Evolutionary conservation across 2,329 filamentous ascomycete genomes (phyloP).

Genomic region (Lachnellula occidentalis): DNA sequence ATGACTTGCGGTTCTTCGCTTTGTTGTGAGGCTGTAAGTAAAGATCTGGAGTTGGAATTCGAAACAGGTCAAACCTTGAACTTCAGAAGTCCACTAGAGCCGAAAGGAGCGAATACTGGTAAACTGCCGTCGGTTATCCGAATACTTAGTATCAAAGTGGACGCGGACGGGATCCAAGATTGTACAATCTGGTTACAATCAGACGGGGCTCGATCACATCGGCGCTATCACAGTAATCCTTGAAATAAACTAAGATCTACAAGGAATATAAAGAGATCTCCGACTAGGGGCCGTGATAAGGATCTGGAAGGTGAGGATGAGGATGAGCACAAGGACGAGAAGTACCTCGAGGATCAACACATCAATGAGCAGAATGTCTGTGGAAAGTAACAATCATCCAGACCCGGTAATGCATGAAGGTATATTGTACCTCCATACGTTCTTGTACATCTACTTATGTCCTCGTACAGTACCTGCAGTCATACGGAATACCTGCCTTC

Average conservation of each 20-base stretch:
- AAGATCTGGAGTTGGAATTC: not conserved
- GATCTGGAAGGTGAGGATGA: not conserved
- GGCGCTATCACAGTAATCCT: not conserved
- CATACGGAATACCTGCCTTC: not conserved
- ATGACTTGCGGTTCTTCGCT: not conserved
- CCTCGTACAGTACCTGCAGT: not conserved
- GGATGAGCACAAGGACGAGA: too few relatives aligned
- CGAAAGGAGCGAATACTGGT: not conserved
- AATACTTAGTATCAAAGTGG: not conserved
- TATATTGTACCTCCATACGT: not conserved
- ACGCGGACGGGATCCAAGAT: too few relatives aligned
- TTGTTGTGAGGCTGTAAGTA: not conserved
- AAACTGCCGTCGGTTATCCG: not conserved
- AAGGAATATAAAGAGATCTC: not conserved
- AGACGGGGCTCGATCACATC: not conserved
- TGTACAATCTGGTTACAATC: not conserved
- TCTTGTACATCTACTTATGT: too few relatives aligned
- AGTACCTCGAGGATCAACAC: too few relatives aligned
- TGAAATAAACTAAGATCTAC: not conserved
- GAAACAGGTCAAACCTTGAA: not conserved
- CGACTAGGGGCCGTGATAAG: not conserved
- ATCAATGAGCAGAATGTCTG: too few relatives aligned
- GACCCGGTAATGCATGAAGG: not conserved
- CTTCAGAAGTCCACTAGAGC: not conserved
- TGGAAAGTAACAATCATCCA: too few relatives aligned